These are phyloP conservation scores for Polygonum aviculare DNA, from an alignment of 148 eudicot genomes.

Conservation along the genomic window DNA sequence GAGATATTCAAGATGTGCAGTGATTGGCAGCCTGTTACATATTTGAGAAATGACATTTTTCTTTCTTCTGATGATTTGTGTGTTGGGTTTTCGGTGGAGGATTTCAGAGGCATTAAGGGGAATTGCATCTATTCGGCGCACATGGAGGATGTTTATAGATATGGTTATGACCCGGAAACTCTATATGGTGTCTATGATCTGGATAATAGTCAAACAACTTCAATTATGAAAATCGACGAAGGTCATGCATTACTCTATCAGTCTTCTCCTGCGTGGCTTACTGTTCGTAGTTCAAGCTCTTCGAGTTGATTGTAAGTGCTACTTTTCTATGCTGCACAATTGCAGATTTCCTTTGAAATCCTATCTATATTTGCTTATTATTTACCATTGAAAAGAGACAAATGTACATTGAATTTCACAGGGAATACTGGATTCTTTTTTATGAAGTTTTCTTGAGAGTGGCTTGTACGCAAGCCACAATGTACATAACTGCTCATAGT, in stretches of 20 bases:
- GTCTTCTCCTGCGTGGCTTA: slow-evolving; percentile 17
- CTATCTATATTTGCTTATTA: background rate
- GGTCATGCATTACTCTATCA: slow-evolving; percentile 10
- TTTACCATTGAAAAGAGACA: background rate
- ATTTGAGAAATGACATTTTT: background rate
- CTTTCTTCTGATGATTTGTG: background rate
- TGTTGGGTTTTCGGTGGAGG: background rate
- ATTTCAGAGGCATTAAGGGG: background rate
- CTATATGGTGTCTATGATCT: slow-evolving; percentile 8
- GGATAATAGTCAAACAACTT: background rate
- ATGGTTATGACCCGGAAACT: background rate
- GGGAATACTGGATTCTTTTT: background rate
- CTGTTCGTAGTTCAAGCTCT: background rate
- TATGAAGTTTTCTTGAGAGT: too few relatives aligned
- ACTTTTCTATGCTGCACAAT: background rate
- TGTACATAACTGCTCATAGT: too few relatives aligned
- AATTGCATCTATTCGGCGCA: background rate
- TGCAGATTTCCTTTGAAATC: background rate
- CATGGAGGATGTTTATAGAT: background rate
- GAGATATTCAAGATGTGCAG: background rate
- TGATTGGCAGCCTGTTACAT: background rate
- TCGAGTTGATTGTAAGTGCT: background rate
- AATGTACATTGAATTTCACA: background rate
- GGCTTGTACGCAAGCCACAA: too few relatives aligned
- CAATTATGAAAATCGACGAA: background rate